Evolutionary conservation across 2,329 filamentous ascomycete species (phyloP).

Genomic region (Aspergillus floridensis): DNA sequence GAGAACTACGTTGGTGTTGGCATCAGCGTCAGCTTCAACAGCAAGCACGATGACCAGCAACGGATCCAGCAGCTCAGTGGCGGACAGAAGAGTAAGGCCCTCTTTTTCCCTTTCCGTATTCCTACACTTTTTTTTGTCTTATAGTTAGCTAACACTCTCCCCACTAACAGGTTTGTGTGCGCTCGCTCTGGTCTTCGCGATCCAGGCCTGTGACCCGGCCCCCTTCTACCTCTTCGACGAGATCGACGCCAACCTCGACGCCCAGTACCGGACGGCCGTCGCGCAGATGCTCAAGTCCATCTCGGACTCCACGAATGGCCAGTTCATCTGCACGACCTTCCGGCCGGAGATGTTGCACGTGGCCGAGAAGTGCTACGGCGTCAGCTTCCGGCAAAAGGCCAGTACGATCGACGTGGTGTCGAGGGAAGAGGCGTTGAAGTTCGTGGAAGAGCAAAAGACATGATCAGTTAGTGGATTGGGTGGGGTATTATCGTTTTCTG

Average conservation of each 20-base stretch:
- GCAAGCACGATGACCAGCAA: constrained; percentile 96
- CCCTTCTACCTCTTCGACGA: constrained; percentile 99
- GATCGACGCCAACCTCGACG: constrained; percentile 96
- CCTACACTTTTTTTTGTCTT: not conserved
- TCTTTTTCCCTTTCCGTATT: not conserved
- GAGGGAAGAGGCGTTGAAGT: constrained; percentile 82
- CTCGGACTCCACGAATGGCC: constrained; percentile 58
- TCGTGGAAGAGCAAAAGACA: constrained; percentile 79
- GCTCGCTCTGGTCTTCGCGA: constrained; percentile 97
- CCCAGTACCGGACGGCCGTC: constrained; percentile 95
- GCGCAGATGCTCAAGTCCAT: constrained; percentile 82
- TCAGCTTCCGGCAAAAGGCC: constrained; percentile 87
- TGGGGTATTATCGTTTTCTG: constrained; percentile 7
- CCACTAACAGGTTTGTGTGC: constrained; percentile 72
- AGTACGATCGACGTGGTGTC: constrained; percentile 89
- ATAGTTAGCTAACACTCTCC: constrained; percentile 16
- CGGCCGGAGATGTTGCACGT: constrained; percentile 92
- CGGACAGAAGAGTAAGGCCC: constrained; percentile 84
- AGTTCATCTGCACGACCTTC: constrained; percentile 99
- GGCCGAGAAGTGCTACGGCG: constrained; percentile 96
- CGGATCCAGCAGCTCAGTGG: constrained; percentile 95
- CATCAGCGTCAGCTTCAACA: constrained; percentile 98
- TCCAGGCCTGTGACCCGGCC: constrained; percentile 93
- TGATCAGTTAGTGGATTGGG: too few relatives aligned
- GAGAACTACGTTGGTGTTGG: constrained; percentile 97